phyloP scores from a whole-genome alignment of 2,329 filamentous ascomycete genomes.

The Calycina marina region DNA sequence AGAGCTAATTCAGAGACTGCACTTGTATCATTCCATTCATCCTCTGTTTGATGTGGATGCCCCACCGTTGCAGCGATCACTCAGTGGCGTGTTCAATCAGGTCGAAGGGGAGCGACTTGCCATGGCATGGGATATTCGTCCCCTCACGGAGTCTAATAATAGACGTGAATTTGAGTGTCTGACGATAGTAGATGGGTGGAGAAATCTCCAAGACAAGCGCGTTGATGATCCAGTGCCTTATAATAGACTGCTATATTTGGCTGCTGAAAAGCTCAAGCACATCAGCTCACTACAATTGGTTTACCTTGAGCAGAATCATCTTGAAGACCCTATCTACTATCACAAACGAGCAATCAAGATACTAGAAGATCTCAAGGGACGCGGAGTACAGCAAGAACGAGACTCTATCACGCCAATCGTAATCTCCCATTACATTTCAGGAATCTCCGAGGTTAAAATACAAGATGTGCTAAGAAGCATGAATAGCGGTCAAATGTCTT shows the following conservation, averaged over 20 bases:
- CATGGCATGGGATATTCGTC: conserved; percentile 29
- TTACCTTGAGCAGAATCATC: conserved; percentile 35
- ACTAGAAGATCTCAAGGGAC: conserved; percentile 21
- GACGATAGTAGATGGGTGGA: conserved; percentile 31
- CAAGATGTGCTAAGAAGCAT: conserved; percentile 26
- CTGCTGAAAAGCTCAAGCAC: conserved; percentile 33
- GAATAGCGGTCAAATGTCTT: conserved; percentile 11
- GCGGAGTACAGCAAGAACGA: conserved; percentile 9
- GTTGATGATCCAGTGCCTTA: conserved; percentile 32
- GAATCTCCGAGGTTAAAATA: conserved; percentile 33
- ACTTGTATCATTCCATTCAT: conserved; percentile 32
- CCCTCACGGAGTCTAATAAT: conserved; percentile 23
- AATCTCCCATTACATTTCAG: conserved; percentile 33
- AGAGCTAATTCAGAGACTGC: conserved; percentile 30
- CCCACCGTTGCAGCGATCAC: conserved; percentile 26
- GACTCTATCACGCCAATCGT: conserved; percentile 20
- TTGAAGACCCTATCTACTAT: conserved; percentile 38
- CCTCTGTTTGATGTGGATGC: conserved; percentile 20
- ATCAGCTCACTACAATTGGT: conserved; percentile 38
- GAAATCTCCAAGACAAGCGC: conserved; percentile 18
- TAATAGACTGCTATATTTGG: conserved; percentile 36
- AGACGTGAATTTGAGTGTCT: conserved; percentile 25
- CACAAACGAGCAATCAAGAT: conserved; percentile 30
- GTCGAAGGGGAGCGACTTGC: conserved; percentile 41
- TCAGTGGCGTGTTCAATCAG: conserved; percentile 38